Evolutionary conservation across 768 basidiomycete genomes (phyloP).

Genomic region (Trametes cingulata): DNA sequence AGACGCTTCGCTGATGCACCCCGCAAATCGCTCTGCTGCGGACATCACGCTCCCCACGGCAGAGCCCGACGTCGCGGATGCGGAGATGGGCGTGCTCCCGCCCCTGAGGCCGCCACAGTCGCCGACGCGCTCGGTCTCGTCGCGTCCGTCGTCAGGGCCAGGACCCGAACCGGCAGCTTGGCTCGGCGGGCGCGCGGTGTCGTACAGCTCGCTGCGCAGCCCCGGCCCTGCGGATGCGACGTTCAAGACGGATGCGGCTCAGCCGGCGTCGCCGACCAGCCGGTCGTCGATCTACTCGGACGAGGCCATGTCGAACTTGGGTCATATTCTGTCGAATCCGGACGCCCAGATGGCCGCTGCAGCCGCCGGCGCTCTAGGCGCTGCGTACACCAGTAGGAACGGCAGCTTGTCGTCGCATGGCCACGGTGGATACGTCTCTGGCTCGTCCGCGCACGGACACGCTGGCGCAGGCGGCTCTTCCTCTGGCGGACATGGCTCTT

Average conservation of each 20-base stretch:
- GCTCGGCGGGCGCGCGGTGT: conserved; percentile 20
- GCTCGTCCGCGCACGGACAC: conserved; percentile 21
- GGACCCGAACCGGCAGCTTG: conserved; percentile 22
- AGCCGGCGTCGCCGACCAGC: conserved; percentile 1
- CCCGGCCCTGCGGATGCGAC: background rate
- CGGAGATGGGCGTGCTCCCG: background rate
- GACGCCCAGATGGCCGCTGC: background rate
- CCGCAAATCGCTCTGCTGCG: conserved; percentile 13
- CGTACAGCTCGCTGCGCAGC: conserved; percentile 9
- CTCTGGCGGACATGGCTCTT: conserved; percentile 16
- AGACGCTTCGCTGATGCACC: conserved; percentile 18
- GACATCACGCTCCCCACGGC: conserved; percentile 2
- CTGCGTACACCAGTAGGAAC: background rate
- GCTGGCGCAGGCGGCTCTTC: conserved; percentile 18
- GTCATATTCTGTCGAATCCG: background rate
- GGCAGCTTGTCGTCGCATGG: conserved; percentile 19
- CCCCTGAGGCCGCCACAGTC: conserved; percentile 13
- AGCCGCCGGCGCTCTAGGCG: background rate
- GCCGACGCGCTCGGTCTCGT: conserved; percentile 8
- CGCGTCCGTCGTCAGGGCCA: background rate
- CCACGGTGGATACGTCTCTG: conserved; percentile 8
- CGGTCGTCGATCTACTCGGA: conserved; percentile 18
- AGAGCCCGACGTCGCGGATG: background rate
- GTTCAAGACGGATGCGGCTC: conserved; percentile 2
- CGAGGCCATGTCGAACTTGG: conserved; percentile 1